Percentiles rank a stretch among this genome's conserved stretches.
These are phyloP conservation scores for Fusarium duplospermum DNA, from an alignment of 2,329 filamentous ascomycete genomes.

Conservation along the genomic window DNA sequence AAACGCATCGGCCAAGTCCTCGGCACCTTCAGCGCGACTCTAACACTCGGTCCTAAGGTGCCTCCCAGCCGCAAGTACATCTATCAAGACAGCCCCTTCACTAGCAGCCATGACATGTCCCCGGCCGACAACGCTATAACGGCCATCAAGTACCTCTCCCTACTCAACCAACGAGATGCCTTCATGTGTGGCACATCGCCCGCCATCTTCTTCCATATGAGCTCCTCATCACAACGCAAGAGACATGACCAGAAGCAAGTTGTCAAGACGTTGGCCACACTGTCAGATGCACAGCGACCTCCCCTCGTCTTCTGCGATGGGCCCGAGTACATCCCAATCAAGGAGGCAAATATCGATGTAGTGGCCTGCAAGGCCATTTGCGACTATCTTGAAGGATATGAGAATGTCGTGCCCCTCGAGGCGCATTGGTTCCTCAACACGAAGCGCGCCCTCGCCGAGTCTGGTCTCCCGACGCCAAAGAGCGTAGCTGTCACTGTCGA, in stretches of 20 bases:
- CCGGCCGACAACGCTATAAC: slow-evolving; percentile 30
- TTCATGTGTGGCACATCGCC: slow-evolving; percentile 46
- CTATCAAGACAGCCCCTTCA: slow-evolving; percentile 51
- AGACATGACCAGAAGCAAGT: slow-evolving; percentile 46
- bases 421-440: slow-evolving; percentile 52
- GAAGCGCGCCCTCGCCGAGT: slow-evolving; percentile 49
- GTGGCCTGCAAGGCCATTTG: slow-evolving; percentile 39
- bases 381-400: slow-evolving; percentile 46
- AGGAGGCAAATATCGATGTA: slow-evolving; percentile 43
- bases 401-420: slow-evolving; percentile 45
- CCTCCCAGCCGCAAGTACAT: slow-evolving; percentile 51
- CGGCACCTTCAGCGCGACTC: slow-evolving; percentile 42
- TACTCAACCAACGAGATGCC: slow-evolving; percentile 51
- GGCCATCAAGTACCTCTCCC: slow-evolving; percentile 50
- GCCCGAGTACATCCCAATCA: slow-evolving; percentile 35
- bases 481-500: slow-evolving; percentile 42
- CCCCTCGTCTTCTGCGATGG: slow-evolving; percentile 49
- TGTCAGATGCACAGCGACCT: slow-evolving; percentile 45
- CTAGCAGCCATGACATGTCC: slow-evolving; percentile 28
- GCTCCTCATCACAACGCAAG: slow-evolving; percentile 30
- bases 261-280: slow-evolving; percentile 45
- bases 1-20: slow-evolving; percentile 48
- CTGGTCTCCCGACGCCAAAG: slow-evolving; percentile 49
- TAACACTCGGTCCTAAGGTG: slow-evolving; percentile 43
- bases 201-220: slow-evolving; percentile 47